Base-by-base conservation (phyloP, 805 yeast genomes). In the Yarrowia sp. region DNA sequence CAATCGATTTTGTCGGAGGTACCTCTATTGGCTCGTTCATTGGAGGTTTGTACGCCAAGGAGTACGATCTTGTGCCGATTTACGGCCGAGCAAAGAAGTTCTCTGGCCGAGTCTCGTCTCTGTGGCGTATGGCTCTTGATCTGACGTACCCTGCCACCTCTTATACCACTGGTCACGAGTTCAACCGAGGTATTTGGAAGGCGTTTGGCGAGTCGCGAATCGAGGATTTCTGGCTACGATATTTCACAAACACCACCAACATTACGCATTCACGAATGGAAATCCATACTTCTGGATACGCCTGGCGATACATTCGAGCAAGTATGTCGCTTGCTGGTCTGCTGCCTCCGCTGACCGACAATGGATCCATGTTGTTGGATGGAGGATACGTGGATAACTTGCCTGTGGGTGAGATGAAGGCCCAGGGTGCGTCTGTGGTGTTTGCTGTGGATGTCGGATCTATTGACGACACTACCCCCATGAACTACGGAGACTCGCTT, bases 371-470 rank as follows among this genome's bases (percentile, higher is more conserved):
- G 98, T 77, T 95, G 33, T 77, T 95, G 47, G 99, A 93, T 75
- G 99, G 99, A 47, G 99, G 99, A 0, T 93, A 95, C 74, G 86
- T 95, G 64, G 98, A 93, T 73, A 93, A 93, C 73, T 78, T 93
- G 65, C 96, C 99, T 0, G 98, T 93, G 1, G 81, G 81, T 68
- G 98, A 93, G 73, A 95, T 93, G 98, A 87, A 88, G 74, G 83
- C 86, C 44, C 81, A 89, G 66, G 98, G 98, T 1, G 97, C 97
- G 2, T 86, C 86, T 65, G 83, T 87, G 43, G 86, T 93, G 15
- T 85, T 95, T 72, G 98, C 99, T 0, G 92, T 92, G 14, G 99
- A 93, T 75, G 99, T 93, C 42, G 99, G 99, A 0, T 89, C 97
- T 1, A 89, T 87, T 4, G 98, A 95, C 73, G 98, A 92, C 71